Evolutionary conservation across 108 stramenopile species (phyloP), one percentile per base, ranked within the genome.

Genomic region (Phaeodactylum tricornutum): DNA sequence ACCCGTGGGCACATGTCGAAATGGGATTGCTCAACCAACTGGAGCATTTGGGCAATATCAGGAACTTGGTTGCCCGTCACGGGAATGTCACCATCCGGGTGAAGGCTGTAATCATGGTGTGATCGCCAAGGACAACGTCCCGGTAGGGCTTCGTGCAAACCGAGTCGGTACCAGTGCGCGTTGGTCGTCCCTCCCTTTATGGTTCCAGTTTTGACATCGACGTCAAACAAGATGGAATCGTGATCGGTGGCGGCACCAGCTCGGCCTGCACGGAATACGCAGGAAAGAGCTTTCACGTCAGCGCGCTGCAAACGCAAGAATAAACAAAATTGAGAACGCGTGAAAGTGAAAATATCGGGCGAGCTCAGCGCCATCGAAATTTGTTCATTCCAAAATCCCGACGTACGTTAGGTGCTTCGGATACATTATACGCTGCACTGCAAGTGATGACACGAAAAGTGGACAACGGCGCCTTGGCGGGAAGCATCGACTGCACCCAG

Each of bases 381-480:
- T n/a, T n/a, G n/a, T n/a, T n/a, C n/a, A n/a, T n/a, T n/a, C n/a
- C n/a, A n/a, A n/a, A n/a, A n/a, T n/a, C n/a, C n/a, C n/a, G n/a
- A n/a, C n/a, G n/a, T n/a, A n/a, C n/a, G n/a, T n/a, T n/a, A n/a
- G n/a, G n/a, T n/a, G n/a, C n/a, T n/a, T n/a, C n/a, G n/a, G n/a
- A n/a, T n/a, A n/a, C n/a, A n/a, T n/a, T n/a, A 14, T 72, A 75
- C 16, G 79, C 81, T 56, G 66, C 49, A 17, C 86, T 88, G 30
- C 83, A 82, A 15, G 96, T 99, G 58, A 99, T 95, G 41, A 99
- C 92, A 5, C 98, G 81, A 66, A 99, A 94, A 21, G 98, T 99
- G 26, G 87, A 93, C 39, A 99, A 71, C n/a, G 98, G 98, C 9
- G 98, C 96, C 54, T 87, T 72, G 7, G 46, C 33, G 0, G 98